Evolutionary conservation across 352 stramenopile species (phyloP).

Genomic region (Globisporangium ultimum): DNA sequence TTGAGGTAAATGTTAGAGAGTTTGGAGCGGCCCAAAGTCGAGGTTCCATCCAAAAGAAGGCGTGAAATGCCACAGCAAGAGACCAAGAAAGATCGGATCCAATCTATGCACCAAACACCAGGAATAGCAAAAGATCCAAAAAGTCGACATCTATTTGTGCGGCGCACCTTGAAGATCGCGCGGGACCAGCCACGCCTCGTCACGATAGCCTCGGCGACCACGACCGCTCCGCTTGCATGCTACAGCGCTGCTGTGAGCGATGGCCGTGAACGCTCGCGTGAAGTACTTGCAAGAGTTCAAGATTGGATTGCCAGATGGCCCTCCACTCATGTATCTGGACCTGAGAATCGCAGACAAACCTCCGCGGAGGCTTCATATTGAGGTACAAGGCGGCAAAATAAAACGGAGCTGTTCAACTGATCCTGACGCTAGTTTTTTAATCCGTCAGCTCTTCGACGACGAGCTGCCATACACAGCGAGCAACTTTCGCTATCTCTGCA

Average conservation of each 20-base stretch:
- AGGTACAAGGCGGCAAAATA: constrained; percentile 22
- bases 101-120: neutral
- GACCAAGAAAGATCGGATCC: no score
- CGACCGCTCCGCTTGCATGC: no score
- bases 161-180: neutral
- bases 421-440: constrained; percentile 3
- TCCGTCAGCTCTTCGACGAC: constrained; percentile 58
- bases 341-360: constrained; percentile 47
- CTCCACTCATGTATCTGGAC: constrained; percentile 65
- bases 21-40: no score
- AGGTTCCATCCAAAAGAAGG: no score
- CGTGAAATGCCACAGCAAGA: no score
- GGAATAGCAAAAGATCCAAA: neutral
- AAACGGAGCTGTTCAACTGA: neutral
- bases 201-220: no score
- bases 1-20: no score
- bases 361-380: constrained; percentile 57
- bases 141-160: neutral
- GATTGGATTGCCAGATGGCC: constrained; percentile 26
- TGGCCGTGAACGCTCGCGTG: constrained; percentile 42
- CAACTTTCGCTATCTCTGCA: constrained; percentile 78
- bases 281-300: constrained; percentile 50
- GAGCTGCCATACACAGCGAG: constrained; percentile 57
- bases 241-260: constrained; percentile 2
- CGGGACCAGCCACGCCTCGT: no score